Evolutionary conservation across 2,329 filamentous ascomycete species (phyloP), one percentile per base, ranked within the genome.

Genomic region (Diaporthe sp.): DNA sequence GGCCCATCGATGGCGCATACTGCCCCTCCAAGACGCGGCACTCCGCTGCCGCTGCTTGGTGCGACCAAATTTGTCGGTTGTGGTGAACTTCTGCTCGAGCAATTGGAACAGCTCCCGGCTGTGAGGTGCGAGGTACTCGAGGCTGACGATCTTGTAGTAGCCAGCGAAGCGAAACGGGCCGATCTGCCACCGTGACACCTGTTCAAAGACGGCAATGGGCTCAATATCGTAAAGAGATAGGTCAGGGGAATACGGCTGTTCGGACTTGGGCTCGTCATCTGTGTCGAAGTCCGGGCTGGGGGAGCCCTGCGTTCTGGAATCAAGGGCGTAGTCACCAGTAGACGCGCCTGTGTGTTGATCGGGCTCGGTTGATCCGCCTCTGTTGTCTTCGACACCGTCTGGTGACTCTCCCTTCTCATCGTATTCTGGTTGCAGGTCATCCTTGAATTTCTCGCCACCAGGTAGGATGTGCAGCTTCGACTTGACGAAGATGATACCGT

Each of bases 131-230:
- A 61, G 57, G 13, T 19, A 61, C 35, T 61, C 57, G 57, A 61
- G 57, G 57, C 57, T 61, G 57, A 38, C 57, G 57, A 61, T 61
- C 57, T 10, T 28, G 57, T 40, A 40, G n/a, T 61, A 61, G n/a
- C 57, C 57, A 13, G 15, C 57, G 57, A 61, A 61, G 38, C 57
- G n/a, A 38, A 61, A 61, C 3, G 35, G 57, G 35, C 10, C 22
- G 4, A 1, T 4, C 35, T 17, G 5, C 0, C 10, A 3, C 12
- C 35, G 12, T 3, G 15, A 12, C n/a, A 8, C 13, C 2, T 61
- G 35, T 9, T 42, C 57, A 15, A 61, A 61, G 57, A 61, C 57
- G 57, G 57, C 57, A 13, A 61, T 42, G 57, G 57, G 57, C 22
- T 28, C 35, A 3, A 13, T 25, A 3, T 25, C n/a, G n/a, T 42